phyloP scores from a whole-genome alignment of 495 filamentous ascomycete species.

The Apiosordaria backusii region DNA sequence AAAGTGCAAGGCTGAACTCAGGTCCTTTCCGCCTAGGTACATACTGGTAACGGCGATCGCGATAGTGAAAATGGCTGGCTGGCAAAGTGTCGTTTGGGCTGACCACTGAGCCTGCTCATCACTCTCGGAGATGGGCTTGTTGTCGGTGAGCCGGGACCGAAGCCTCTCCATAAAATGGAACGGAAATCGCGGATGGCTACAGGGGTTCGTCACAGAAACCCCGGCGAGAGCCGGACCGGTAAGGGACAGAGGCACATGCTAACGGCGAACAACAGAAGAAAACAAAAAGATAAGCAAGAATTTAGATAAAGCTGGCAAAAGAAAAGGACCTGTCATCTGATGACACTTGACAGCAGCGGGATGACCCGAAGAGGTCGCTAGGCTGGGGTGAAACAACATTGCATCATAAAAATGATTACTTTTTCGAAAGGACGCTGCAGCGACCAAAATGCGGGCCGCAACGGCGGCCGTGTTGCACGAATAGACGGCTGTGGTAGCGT shows the following conservation, averaged over 20 bases:
- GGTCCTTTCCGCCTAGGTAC: background rate
- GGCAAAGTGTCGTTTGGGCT: no score
- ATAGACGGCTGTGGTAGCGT: background rate
- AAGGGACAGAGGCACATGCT: background rate
- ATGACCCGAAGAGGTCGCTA: background rate
- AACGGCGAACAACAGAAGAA: no score
- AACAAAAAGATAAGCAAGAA: background rate
- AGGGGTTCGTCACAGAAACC: background rate
- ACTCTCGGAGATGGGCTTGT: background rate
- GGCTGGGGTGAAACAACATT: background rate
- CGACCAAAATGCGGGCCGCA: background rate
- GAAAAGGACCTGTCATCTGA: background rate
- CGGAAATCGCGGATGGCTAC: background rate
- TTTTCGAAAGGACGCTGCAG: background rate
- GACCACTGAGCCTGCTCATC: background rate
- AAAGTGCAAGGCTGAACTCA: background rate
- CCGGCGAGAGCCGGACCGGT: background rate
- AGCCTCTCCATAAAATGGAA: background rate
- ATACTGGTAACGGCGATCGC: background rate
- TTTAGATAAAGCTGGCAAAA: background rate
- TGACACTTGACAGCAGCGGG: background rate
- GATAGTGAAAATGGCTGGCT: background rate
- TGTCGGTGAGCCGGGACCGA: slow-evolving; percentile 1
- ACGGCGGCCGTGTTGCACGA: background rate
- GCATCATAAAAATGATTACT: background rate